These are phyloP conservation scores for Plenodomus lindquistii DNA, from an alignment of 2,329 filamentous ascomycete genomes.

Conservation along the genomic window DNA sequence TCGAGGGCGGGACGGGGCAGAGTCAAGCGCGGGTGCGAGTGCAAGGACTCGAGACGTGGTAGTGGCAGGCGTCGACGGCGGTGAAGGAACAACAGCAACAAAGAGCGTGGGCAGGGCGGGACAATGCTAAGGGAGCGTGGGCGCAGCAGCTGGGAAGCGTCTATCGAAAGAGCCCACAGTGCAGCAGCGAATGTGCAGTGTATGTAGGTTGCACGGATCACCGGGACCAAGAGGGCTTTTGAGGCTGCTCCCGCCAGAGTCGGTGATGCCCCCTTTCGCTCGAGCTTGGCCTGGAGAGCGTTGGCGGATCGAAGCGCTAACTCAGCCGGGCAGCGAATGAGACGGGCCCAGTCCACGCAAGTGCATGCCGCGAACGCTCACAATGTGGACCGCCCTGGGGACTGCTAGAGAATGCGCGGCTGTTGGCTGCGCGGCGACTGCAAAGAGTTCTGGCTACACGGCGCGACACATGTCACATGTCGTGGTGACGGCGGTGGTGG, in stretches of 20 bases:
- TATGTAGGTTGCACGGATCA: too few species aligned
- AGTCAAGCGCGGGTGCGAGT: background rate
- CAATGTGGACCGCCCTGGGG: slow-evolving; percentile 2
- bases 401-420: background rate
- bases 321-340: slow-evolving; percentile 12
- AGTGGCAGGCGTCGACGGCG: slow-evolving; percentile 1
- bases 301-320: slow-evolving; percentile 25
- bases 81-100: slow-evolving; percentile 20
- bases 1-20: slow-evolving; percentile 6
- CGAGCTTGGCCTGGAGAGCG: slow-evolving; percentile 23
- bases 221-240: slow-evolving; percentile 19
- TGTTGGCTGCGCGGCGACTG: too few species aligned
- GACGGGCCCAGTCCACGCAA: slow-evolving; percentile 4
- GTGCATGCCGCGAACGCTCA: slow-evolving; percentile 1
- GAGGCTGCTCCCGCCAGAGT: slow-evolving; percentile 22
- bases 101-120: slow-evolving; percentile 11
- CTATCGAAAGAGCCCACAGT: slow-evolving; percentile 27
- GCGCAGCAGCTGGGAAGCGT: slow-evolving; percentile 18
- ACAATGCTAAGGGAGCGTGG: slow-evolving; percentile 15
- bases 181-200: too few species aligned
- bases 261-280: slow-evolving; percentile 34
- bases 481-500: background rate
- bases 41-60: too few species aligned
- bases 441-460: too few species aligned
- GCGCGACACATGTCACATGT: too few species aligned